phyloP scores from a whole-genome alignment of 2,329 filamentous ascomycete species.

The Aureobasidium pullulans region DNA sequence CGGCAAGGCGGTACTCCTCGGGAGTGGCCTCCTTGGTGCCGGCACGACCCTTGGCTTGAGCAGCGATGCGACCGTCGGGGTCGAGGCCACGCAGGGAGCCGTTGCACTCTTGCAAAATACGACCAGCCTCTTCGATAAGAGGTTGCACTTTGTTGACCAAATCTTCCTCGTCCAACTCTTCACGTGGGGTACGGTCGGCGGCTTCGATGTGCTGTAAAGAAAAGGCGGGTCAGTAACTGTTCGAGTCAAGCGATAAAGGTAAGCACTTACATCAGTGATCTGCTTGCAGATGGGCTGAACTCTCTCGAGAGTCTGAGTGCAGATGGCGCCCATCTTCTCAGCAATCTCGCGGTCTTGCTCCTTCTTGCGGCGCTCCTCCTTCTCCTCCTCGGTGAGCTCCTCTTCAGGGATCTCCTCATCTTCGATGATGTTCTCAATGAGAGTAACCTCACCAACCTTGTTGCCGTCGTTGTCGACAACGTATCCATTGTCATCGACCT shows the following conservation, averaged over 20 bases:
- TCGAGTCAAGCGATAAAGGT: background rate
- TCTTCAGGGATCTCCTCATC: slow-evolving; percentile 54
- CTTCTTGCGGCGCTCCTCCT: slow-evolving; percentile 44
- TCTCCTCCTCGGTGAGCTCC: slow-evolving; percentile 48
- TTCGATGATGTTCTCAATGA: slow-evolving; percentile 52
- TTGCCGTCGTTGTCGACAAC: slow-evolving; percentile 51
- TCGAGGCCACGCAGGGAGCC: slow-evolving; percentile 81
- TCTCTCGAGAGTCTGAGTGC: slow-evolving; percentile 73
- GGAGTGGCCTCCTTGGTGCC: slow-evolving; percentile 68
- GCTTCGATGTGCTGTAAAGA: slow-evolving; percentile 60
- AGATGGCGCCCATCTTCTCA: slow-evolving; percentile 62
- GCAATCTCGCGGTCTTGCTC: slow-evolving; percentile 69
- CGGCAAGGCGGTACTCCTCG: slow-evolving; percentile 78
- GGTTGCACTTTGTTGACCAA: slow-evolving; percentile 82
- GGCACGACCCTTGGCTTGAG: slow-evolving; percentile 75
- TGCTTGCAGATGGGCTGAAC: slow-evolving; percentile 79
- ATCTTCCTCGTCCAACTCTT: slow-evolving; percentile 84
- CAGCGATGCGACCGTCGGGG: slow-evolving; percentile 77
- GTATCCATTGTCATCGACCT: slow-evolving; percentile 47
- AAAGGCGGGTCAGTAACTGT: slow-evolving; percentile 23
- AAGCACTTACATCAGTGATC: slow-evolving; percentile 62
- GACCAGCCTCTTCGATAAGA: slow-evolving; percentile 76
- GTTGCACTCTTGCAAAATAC: slow-evolving; percentile 78
- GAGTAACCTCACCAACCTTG: slow-evolving; percentile 55
- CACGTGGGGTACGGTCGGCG: slow-evolving; percentile 72